phyloP scores from a whole-genome alignment of 768 basidiomycete genomes.

The Psilocybe cyanescens region DNA sequence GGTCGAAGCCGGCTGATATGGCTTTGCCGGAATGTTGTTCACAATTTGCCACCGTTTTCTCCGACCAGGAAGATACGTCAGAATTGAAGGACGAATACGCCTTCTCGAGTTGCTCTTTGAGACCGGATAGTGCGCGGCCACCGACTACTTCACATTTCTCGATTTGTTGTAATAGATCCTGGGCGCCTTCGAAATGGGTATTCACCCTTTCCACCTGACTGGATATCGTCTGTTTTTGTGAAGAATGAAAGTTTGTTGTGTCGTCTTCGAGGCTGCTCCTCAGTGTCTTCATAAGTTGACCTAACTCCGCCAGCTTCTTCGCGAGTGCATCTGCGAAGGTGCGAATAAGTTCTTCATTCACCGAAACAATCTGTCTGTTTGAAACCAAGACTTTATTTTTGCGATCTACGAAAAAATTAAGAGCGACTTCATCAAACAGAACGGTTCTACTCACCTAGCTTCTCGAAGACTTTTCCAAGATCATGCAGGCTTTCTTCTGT shows the following conservation, averaged over 20 bases:
- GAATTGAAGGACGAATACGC: slow-evolving; percentile 50
- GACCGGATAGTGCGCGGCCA: slow-evolving; percentile 48
- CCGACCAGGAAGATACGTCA: slow-evolving; percentile 59
- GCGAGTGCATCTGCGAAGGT: slow-evolving; percentile 56
- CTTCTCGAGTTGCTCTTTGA: slow-evolving; percentile 55
- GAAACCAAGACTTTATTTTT: slow-evolving; percentile 64
- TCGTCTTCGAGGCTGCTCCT: slow-evolving; percentile 57
- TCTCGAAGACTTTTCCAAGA: slow-evolving; percentile 73
- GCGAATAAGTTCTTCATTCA: slow-evolving; percentile 63
- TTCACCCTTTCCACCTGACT: slow-evolving; percentile 57
- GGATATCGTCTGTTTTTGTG: slow-evolving; percentile 58
- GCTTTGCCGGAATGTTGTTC: slow-evolving; percentile 51
- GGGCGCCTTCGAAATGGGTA: slow-evolving; percentile 58
- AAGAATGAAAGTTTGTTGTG: slow-evolving; percentile 56
- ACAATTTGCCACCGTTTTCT: slow-evolving; percentile 50
- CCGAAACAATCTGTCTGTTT: slow-evolving; percentile 68
- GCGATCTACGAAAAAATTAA: slow-evolving; percentile 58
- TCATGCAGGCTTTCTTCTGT: slow-evolving; percentile 74
- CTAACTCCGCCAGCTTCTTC: slow-evolving; percentile 63
- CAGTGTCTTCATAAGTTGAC: slow-evolving; percentile 57
- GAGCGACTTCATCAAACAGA: not conserved
- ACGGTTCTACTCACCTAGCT: slow-evolving; percentile 64
- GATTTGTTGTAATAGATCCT: slow-evolving; percentile 55
- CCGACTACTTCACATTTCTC: slow-evolving; percentile 60
- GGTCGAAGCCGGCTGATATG: slow-evolving; percentile 43